These are phyloP conservation scores for Avena sativa DNA, from an alignment of 176 grass and related monocot species.

Conservation along the genomic window DNA sequence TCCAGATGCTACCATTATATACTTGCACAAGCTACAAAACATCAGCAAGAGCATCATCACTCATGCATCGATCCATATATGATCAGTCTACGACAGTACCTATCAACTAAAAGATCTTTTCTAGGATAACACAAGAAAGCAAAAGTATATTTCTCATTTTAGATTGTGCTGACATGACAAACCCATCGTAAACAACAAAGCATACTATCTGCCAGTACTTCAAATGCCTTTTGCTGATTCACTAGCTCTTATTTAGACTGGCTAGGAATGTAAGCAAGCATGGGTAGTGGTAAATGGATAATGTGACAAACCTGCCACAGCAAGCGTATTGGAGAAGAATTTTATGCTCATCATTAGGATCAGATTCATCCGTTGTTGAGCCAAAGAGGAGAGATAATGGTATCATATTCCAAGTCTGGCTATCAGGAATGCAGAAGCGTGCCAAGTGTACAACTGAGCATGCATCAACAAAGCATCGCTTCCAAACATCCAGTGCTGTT, in stretches of 20 bases:
- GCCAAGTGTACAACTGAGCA: constrained; percentile 65
- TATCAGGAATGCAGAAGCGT: constrained; percentile 89
- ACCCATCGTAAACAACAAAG: not conserved
- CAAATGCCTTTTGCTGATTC: constrained; percentile 4
- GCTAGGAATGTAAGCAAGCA: not conserved
- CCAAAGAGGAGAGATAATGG: constrained; percentile 71
- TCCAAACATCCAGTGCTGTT: constrained; percentile 54
- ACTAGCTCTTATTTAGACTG: constrained; percentile 30
- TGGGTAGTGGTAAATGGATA: constrained; percentile 3
- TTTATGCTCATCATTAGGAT: constrained; percentile 56
- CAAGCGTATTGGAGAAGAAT: constrained; percentile 73
- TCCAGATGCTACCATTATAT: constrained; percentile 85
- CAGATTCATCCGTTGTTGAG: constrained; percentile 48
- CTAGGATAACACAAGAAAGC: not conserved
- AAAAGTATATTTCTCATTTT: constrained; percentile 9
- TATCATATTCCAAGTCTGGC: constrained; percentile 91
- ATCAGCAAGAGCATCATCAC: constrained; percentile 39
- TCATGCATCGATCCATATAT: not conserved
- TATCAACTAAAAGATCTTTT: constrained; percentile 24
- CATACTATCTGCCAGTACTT: not conserved
- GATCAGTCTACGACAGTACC: constrained; percentile 28
- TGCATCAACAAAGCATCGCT: constrained; percentile 80
- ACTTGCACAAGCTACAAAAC: constrained; percentile 87
- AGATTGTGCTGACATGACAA: constrained; percentile 10
- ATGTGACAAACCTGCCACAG: constrained; percentile 79